Evolutionary conservation across 1,284 basidiomycete species (phyloP), one percentile per base, ranked within the genome.

Genomic region (Ustilago vetiveriae): DNA sequence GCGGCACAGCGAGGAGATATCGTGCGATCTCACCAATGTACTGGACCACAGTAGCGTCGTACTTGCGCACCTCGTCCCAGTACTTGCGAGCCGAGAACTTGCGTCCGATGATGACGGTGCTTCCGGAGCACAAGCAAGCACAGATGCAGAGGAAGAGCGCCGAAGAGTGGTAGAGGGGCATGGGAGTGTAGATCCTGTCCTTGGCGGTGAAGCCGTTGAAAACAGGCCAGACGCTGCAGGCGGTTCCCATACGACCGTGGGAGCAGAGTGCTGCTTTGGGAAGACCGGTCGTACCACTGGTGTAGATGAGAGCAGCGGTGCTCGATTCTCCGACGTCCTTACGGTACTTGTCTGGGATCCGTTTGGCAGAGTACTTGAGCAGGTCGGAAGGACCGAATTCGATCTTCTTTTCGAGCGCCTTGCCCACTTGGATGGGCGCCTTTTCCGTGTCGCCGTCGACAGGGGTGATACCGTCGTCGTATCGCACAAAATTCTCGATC

Each of bases 1-100:
- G 81, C 2, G 82, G 82, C 1, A 74, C 69, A 3, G 82, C 79
- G 27, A 82, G 68, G 16, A 82, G 72, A 56, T 82, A 82, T 11
- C 78, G 64, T 14, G 75, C 75, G 19, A 82, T 81, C 57, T 82
- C 82, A 19, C 82, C 81, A 32, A 83, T 82, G 63, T 82, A 83
- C 53, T 82, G 81, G 6, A 82, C 71, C 6, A 80, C 79, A 43
- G 79, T 82, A 2, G 82, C 82, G 48, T 81, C 62, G 65, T 70
- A 48, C 40, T 63, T 56, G 40, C 79, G 67, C 37, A 81, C 82
- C 32, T 82, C 82, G 9, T 75, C 60, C 80, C 80, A 83, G 71
- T 77, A 83, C 23, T 65, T 59, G 10, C 74, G 57, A 2, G 82
- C 82, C n/a, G 72, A 76, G 64, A 83, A 83, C 55, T 80, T 82